These are phyloP conservation scores for Trichosporon sp. DNA, from an alignment of 1,284 basidiomycete genomes.

Conservation along the genomic window DNA sequence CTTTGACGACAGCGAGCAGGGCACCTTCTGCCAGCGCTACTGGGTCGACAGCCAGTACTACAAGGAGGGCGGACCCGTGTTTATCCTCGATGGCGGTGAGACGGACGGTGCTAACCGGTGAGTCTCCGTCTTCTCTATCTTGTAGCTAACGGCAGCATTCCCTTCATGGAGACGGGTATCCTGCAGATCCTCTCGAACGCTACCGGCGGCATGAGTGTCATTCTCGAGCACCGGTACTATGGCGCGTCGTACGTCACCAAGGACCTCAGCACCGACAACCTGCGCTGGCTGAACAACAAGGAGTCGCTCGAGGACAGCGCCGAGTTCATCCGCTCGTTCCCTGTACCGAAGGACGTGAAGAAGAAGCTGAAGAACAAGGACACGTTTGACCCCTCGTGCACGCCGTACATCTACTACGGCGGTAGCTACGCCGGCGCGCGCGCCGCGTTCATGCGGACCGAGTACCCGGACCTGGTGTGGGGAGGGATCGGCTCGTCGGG, in stretches of 20 bases:
- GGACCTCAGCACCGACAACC: conserved; percentile 67
- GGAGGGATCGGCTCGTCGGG: conserved; percentile 83
- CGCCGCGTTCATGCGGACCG: conserved; percentile 81
- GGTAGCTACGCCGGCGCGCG: conserved; percentile 79
- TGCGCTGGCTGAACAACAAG: conserved; percentile 79
- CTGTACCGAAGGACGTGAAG: conserved; percentile 56
- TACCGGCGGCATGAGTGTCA: conserved; percentile 75
- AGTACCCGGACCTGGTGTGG: conserved; percentile 71
- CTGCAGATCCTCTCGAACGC: conserved; percentile 75
- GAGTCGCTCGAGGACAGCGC: conserved; percentile 90
- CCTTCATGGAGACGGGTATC: conserved; percentile 60
- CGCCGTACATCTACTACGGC: conserved; percentile 93
- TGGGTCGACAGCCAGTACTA: conserved; percentile 88
- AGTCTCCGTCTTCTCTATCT: conserved; percentile 9
- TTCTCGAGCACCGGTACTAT: conserved; percentile 73
- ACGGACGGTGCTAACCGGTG: conserved; percentile 53
- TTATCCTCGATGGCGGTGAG: conserved; percentile 79
- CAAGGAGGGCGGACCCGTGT: conserved; percentile 66
- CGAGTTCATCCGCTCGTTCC: conserved; percentile 74
- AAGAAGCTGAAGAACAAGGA: conserved; percentile 57
- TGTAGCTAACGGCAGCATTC: conserved; percentile 32
- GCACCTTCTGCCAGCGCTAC: conserved; percentile 59
- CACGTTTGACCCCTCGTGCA: conserved; percentile 50
- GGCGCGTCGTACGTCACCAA: conserved; percentile 70
- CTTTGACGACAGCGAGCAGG: conserved; percentile 39